Base-by-base conservation (phyloP, 495 filamentous ascomycete species). In the Penicillium lagena region DNA sequence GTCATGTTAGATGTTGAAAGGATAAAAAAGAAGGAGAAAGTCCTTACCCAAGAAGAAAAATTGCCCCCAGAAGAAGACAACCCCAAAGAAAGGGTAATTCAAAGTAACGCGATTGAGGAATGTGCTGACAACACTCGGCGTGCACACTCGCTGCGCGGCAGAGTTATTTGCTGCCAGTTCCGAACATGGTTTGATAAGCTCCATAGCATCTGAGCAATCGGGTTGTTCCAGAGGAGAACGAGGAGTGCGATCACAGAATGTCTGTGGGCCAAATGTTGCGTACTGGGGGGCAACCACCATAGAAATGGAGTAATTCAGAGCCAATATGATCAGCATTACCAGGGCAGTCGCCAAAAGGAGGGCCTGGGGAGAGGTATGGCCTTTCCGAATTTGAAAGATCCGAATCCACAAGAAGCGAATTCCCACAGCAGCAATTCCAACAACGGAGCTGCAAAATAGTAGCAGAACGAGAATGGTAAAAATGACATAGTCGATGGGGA, bases 71-170 rank as follows among this genome's bases (percentile, higher is more conserved):
- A 97, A 98, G 46, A 85, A 77, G 10, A 97, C 72, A 30, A 80
- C 85, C n/a, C 93, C 93, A 64, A 98, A 95, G 57, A 95, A 86
- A 12, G 94, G 91, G 73, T 89, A 98, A 66, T 91, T 93, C 48
- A 97, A 70, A n/a, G 87, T 94, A 32, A 96, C 77, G 29, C 90
- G 82, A 60, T 98, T 96, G 42, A 97, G 70, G 67, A 98, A 95
- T 0, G 87, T 96, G 44, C 85, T 90, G 52, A 85, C 84, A 37
- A 97, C 82, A 37, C 79, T 91, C 0, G 93, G 89, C 12, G 89
- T 97, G 71, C 93, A 98, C 10, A 95, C 82, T 46, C 79, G 73
- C 39, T 77, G 76, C 9, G 86, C 83, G 29, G 70, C 67, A n/a
- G 73, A 60, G 44, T 66, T 76, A 8, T 77, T 67, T 7, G 83